Percentiles rank a stretch among this genome's conserved stretches.
Conservation (phyloP, 2,329 filamentous ascomycete species). For the Claviceps cyperi region DNA sequence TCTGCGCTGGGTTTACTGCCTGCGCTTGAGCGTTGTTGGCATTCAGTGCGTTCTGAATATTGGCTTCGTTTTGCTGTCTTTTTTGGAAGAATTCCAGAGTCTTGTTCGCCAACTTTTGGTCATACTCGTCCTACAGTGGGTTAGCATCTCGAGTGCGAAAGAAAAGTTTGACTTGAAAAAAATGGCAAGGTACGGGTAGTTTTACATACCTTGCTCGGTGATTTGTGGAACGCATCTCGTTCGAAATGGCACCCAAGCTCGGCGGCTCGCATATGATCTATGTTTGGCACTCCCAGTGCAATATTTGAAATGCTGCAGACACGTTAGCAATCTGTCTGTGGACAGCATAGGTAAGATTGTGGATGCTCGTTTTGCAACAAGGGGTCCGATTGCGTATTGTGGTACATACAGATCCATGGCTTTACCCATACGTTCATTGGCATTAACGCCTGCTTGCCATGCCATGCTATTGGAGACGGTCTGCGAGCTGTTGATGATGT, state of each 20-base stretch:
- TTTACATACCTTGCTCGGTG: conserved; percentile 30
- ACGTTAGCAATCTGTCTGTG: conserved; percentile 3
- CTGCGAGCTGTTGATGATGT: conserved; percentile 20
- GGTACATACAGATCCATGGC: conserved; percentile 27
- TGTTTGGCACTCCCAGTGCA: conserved; percentile 28
- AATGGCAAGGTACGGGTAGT: neutral
- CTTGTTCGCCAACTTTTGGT: conserved; percentile 30
- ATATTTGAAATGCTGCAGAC: conserved; percentile 34
- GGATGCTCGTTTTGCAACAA: neutral
- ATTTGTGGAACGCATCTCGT: conserved; percentile 30
- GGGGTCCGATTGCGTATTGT: neutral
- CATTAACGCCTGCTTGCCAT: conserved; percentile 25
- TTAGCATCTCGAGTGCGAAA: conserved; percentile 5
- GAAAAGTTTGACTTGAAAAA: too few species aligned
- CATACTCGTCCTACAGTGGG: conserved; percentile 30
- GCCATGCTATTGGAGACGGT: conserved; percentile 16
- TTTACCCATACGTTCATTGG: conserved; percentile 28
- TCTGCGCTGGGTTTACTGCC: conserved; percentile 19
- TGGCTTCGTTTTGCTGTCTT: conserved; percentile 35
- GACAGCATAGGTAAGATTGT: conserved; percentile 13
- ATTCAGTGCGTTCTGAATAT: conserved; percentile 31
- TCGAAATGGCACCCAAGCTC: conserved; percentile 32
- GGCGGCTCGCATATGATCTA: conserved; percentile 27
- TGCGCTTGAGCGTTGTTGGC: conserved; percentile 20
- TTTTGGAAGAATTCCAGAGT: conserved; percentile 34